These are phyloP conservation scores for Paraphaeosphaeria sporulosa DNA, from an alignment of 2,329 filamentous ascomycete species.

Conservation along the genomic window DNA sequence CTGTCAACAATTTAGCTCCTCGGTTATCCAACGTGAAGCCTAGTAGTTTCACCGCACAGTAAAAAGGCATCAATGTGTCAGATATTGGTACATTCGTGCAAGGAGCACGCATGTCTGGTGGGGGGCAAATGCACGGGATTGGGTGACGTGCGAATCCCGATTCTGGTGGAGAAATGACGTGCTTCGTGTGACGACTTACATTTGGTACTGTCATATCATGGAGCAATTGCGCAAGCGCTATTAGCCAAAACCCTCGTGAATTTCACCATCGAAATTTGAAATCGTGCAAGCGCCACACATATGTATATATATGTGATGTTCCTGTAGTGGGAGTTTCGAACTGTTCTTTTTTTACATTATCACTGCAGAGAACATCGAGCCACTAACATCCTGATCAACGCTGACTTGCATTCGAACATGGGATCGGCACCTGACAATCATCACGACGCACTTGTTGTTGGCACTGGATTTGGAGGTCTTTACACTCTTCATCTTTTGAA, in stretches of 20 bases:
- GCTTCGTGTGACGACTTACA: neutral
- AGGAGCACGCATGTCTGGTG: neutral
- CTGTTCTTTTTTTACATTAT: neutral
- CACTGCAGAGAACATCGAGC: neutral
- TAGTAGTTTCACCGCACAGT: too few species aligned
- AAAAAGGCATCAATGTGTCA: neutral
- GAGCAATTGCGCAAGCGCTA: neutral
- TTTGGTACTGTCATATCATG: neutral
- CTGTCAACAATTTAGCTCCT: too few species aligned
- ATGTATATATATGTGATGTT: neutral
- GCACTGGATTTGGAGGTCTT: constrained; percentile 26
- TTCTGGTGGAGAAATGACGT: constrained; percentile 7
- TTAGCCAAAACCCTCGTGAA: neutral
- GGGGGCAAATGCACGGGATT: neutral
- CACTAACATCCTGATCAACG: neutral
- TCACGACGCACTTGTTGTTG: constrained; percentile 18
- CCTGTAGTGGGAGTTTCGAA: neutral
- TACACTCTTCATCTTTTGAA: constrained; percentile 17
- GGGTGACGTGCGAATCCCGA: neutral
- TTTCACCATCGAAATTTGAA: neutral
- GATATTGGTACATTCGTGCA: too few species aligned
- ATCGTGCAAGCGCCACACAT: neutral
- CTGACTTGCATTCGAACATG: neutral
- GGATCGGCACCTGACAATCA: neutral
- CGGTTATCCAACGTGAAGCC: too few species aligned